A percentile compares a stretch with the other conserved stretches of the same genome.
Evolutionary conservation across 768 basidiomycete species (phyloP).

Genomic region (Phanerochaete carnosa): DNA sequence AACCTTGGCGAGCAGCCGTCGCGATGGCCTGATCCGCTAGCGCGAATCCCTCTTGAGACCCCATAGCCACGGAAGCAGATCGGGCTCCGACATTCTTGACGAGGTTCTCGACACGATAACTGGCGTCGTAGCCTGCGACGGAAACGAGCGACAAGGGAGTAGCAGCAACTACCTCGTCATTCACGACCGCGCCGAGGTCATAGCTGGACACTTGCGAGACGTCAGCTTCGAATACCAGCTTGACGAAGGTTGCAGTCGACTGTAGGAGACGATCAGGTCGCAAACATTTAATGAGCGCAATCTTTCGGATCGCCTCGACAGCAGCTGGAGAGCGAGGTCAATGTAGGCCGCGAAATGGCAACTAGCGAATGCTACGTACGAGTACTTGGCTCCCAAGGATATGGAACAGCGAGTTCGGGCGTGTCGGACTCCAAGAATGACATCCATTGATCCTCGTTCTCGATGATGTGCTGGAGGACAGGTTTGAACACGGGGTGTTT

Average conservation of each 20-base stretch:
- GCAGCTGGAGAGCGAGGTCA: slow-evolving; percentile 45
- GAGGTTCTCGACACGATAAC: slow-evolving; percentile 89
- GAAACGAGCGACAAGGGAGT: slow-evolving; percentile 90
- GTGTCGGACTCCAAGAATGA: slow-evolving; percentile 62
- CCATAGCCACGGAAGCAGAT: slow-evolving; percentile 94
- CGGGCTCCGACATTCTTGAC: slow-evolving; percentile 73
- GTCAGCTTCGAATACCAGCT: slow-evolving; percentile 74
- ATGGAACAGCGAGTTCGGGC: slow-evolving; percentile 72
- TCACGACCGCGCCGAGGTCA: slow-evolving; percentile 75
- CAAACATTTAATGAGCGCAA: slow-evolving; percentile 85
- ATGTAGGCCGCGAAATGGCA: background rate
- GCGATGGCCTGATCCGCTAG: slow-evolving; percentile 96
- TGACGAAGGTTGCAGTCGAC: slow-evolving; percentile 73
- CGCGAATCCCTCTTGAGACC: slow-evolving; percentile 95
- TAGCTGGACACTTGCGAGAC: slow-evolving; percentile 71
- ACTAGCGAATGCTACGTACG: slow-evolving; percentile 47
- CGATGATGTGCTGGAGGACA: slow-evolving; percentile 58
- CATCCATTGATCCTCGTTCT: slow-evolving; percentile 66
- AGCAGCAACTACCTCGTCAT: slow-evolving; percentile 71
- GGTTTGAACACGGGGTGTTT: slow-evolving; percentile 76
- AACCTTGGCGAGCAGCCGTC: slow-evolving; percentile 85
- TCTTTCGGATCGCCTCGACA: slow-evolving; percentile 67
- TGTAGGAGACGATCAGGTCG: slow-evolving; percentile 90
- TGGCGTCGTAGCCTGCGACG: slow-evolving; percentile 97
- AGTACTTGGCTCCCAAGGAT: slow-evolving; percentile 73